phyloP scores from a whole-genome alignment of 2,329 filamentous ascomycete species.

The Fusarium sp. region DNA sequence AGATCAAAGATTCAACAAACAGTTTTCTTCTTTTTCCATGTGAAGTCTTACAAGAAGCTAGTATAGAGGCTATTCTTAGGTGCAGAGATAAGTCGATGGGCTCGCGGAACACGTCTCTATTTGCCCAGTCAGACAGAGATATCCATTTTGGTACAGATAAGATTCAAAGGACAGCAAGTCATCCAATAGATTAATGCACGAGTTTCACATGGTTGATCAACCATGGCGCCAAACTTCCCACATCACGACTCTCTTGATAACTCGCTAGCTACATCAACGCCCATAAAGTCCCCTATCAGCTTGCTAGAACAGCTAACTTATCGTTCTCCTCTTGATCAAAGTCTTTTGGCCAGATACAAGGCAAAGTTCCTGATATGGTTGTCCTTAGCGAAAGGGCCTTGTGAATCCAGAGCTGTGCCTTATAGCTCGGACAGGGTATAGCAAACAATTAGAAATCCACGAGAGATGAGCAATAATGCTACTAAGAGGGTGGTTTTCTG shows the following conservation, averaged over 20 bases:
- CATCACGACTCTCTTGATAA: background rate
- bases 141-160: background rate
- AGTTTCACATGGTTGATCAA: background rate
- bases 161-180: background rate
- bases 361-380: background rate
- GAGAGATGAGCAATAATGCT: background rate
- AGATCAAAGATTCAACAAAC: background rate
- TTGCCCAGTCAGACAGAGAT: background rate
- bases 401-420: background rate
- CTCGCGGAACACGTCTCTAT: background rate
- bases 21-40: background rate
- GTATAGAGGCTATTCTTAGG: background rate
- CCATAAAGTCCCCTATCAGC: background rate
- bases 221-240: background rate
- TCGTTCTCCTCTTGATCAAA: no score
- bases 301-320: no score
- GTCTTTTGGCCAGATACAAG: background rate
- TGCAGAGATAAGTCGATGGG: background rate
- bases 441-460: background rate
- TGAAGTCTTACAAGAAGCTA: background rate
- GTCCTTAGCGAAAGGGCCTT: background rate
- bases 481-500: background rate
- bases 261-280: background rate
- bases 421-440: background rate
- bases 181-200: background rate